Conservation (phyloP, 306 rosid genomes). For the Acmispon strigosus region DNA sequence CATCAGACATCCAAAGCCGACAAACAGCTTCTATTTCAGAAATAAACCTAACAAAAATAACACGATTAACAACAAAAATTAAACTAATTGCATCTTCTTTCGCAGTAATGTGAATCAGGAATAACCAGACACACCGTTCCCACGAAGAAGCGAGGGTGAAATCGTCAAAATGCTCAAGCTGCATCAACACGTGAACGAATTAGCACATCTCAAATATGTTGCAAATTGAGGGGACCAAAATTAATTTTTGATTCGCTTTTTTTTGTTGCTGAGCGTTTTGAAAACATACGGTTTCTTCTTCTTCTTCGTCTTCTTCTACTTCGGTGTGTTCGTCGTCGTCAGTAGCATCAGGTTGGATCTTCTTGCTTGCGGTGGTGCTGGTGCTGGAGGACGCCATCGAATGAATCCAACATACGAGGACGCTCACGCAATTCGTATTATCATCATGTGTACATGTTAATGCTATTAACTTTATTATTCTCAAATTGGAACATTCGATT, state of each 20-base stretch:
- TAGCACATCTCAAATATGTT: not conserved
- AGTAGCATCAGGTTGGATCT: conserved; percentile 28
- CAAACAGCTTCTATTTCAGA: conserved; percentile 91
- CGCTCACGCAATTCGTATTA: conserved; percentile 4
- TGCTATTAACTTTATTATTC: not conserved
- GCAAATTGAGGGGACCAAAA: not conserved
- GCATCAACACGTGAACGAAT: conserved; percentile 15
- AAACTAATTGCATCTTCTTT: not conserved
- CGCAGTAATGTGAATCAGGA: not conserved
- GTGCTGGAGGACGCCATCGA: conserved; percentile 75
- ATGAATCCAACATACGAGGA: conserved; percentile 36
- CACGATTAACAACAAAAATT: not conserved
- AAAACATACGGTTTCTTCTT: conserved; percentile 36
- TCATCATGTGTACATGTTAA: not conserved
- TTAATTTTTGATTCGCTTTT: not conserved
- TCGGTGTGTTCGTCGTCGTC: conserved; percentile 57
- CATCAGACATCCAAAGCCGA: conserved; percentile 85
- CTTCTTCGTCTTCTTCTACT: conserved; percentile 34
- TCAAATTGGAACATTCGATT: not conserved
- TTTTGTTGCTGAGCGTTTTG: not conserved
- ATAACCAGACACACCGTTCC: conserved; percentile 66
- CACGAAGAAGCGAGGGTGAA: conserved; percentile 95
- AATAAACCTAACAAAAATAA: conserved; percentile 56
- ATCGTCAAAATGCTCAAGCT: conserved; percentile 95
- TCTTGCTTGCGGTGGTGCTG: conserved; percentile 35